Evolutionary conservation across 306 rosid species (phyloP).

Genomic region (Dryas alaskensis): DNA sequence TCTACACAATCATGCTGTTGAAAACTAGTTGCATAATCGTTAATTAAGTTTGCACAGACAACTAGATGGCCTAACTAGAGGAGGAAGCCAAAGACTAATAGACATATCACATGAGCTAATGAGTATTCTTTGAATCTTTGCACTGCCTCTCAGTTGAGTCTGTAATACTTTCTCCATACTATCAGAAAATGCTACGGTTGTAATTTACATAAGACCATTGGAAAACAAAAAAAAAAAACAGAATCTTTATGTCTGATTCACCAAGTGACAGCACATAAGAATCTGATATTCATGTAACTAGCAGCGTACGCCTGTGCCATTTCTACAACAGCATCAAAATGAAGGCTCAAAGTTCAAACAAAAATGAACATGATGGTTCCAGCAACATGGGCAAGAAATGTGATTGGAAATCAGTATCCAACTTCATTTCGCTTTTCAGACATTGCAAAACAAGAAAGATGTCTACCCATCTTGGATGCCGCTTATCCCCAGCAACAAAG

Average conservation of each 20-base stretch:
- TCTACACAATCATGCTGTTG: constrained; percentile 32
- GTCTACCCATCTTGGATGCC: constrained; percentile 47
- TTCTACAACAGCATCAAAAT: background rate
- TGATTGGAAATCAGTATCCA: constrained; percentile 13
- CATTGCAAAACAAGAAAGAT: constrained; percentile 29
- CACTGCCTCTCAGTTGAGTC: too few species aligned
- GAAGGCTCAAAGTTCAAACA: background rate
- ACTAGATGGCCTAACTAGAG: too few species aligned
- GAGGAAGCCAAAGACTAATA: too few species aligned
- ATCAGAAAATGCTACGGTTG: too few species aligned
- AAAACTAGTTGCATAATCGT: background rate
- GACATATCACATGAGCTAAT: too few species aligned
- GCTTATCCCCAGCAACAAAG: constrained; percentile 42
- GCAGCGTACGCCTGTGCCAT: background rate
- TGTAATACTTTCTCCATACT: too few species aligned
- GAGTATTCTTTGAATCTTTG: too few species aligned
- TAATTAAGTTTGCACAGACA: too few species aligned
- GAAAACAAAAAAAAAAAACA: background rate
- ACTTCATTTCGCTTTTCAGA: constrained; percentile 38
- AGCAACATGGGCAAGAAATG: background rate
- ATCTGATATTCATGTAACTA: background rate
- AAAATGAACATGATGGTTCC: background rate
- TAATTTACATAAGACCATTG: background rate
- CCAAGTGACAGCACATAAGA: background rate
- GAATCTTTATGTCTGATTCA: background rate